Base-by-base conservation (phyloP, 805 yeast species). In the Maudiozyma pseudohumilis region DNA sequence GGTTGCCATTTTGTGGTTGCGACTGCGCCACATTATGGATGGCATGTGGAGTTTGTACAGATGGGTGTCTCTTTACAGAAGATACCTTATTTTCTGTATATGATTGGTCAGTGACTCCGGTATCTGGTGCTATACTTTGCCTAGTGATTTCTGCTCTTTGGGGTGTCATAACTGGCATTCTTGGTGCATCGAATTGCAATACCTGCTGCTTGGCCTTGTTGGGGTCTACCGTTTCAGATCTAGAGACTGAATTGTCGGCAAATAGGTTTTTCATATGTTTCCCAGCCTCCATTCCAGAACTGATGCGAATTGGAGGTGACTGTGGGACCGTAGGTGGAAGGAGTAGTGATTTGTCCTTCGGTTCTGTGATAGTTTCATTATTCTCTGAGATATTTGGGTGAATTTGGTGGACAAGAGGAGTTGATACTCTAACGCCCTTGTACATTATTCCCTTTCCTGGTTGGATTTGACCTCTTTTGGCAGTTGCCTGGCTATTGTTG, bases 341-440 rank as follows among this genome's bases (percentile, higher is more conserved):
- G 34, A 57, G 44, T 10, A 53, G 41, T 2, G 62, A 57, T 27
- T 49, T 49, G 32, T 54, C 56, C 6, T 44, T 52, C 6, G 37
- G 35, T 24, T 24, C 26, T 6, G 43, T 50, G 6, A 36, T 36
- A 49, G 59, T 32, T 20, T 48, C 51, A 26, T 46, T 47, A 21
- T 4, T 31, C 11, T 24, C 27, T 27, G 9, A 27, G 17, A 4
- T 16, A 4, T 31, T 2, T 10, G 65, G 64, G 38, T 48, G 56
- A 2, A 62, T 52, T 35, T 61, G 64, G 32, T 62, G 60, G 3
- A 61, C 49, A 28, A 62, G 36, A 1, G 66, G 66, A 1, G 68
- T 60, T 2, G 65, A 55, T 19, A 51, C 52, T 35, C 65, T 54
- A 34, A 45, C 39, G 10, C 47, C 44, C 7, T 20, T 31, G 22